Evolutionary conservation across 78 protist species (phyloP).

Genomic region (Diacronema lutheri): DNA sequence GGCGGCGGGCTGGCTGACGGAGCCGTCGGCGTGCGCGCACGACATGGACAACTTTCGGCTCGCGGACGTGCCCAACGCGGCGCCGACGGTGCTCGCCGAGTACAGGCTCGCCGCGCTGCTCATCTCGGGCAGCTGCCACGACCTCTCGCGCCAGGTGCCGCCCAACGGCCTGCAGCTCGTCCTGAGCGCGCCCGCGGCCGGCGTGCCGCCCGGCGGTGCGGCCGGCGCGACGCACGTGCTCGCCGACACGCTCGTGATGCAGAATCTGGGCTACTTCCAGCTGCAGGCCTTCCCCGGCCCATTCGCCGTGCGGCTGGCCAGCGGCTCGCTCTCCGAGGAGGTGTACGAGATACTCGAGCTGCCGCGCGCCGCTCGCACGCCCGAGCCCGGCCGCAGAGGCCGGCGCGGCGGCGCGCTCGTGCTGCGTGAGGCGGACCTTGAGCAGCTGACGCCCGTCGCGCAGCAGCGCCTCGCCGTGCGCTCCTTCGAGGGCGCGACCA

Average conservation of each 20-base stretch:
- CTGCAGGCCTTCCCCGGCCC: slow-evolving; percentile 79
- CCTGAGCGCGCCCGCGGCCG: slow-evolving; percentile 8
- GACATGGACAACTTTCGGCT: slow-evolving; percentile 67
- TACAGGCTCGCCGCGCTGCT: slow-evolving; percentile 15
- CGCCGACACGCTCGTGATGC: slow-evolving; percentile 66
- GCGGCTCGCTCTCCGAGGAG: slow-evolving; percentile 1
- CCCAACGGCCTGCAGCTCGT: slow-evolving; percentile 55
- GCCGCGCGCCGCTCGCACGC: too few relatives aligned
- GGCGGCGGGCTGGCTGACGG: slow-evolving; percentile 52
- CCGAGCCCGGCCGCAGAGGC: too few relatives aligned
- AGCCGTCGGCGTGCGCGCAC: not conserved
- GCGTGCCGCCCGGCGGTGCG: too few relatives aligned
- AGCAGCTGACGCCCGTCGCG: too few relatives aligned
- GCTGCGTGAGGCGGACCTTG: too few relatives aligned
- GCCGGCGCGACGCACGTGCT: too few relatives aligned
- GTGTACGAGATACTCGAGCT: not conserved
- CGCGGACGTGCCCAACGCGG: not conserved
- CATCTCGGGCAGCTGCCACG: slow-evolving; percentile 42
- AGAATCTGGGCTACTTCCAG: slow-evolving; percentile 82
- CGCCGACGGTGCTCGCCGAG: not conserved
- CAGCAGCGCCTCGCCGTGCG: too few relatives aligned
- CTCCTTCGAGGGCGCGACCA: not conserved
- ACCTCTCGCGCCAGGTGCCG: not conserved
- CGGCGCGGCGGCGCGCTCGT: too few relatives aligned
- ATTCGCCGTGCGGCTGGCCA: slow-evolving; percentile 53